Base-by-base conservation (phyloP, 768 basidiomycete species). In the Suillus subalutaceus region DNA sequence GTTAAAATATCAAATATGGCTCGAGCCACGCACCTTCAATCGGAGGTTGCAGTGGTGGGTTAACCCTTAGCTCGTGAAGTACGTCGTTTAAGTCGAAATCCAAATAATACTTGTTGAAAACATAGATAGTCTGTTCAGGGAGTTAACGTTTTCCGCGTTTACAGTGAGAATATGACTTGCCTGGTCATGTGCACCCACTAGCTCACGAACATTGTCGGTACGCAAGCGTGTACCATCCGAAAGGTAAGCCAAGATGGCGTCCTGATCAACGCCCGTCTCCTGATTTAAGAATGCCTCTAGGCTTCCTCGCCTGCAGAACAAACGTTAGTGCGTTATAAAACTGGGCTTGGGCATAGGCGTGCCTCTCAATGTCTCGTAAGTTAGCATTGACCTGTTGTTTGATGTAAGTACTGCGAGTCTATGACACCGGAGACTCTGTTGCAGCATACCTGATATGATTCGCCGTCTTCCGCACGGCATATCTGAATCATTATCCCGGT, bases 101-200 rank as follows among this genome's bases (percentile, higher is more conserved):
- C 44, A 95, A 83, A 71, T 90, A 91, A 71, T 85, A 81, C 72
- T 92, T 93, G 78, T 94, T 94, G 79, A 92, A 95, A 6, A 94
- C 90, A 71, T 86, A 94, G 67, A 95, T 90, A 8, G 87, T 83
- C 93, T 86, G 32, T 50, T 18, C 26, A 46, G 32, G n/a, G 26
- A 16, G 81, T 63, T 64, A 56, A 71, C 58, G 18, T 65, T 58
- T 48, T 18, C 62, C 18, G 30, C 2, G 4, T 20, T 15, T 56
- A 43, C 16, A 23, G 46, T 40, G 30, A 46, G 23, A 56, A 23
- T n/a, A 52, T 6, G 43, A 74, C 83, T 61, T 60, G 92, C 92
- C 83, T 93, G 91, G 77, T 91, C 90, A 71, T 88, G 86, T 26
- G 86, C 81, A 59, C 90, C 89, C 43, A 87, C 90, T 46, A 95